Conservation (phyloP, 495 filamentous ascomycete genomes). For the Apiosordaria backusii region DNA sequence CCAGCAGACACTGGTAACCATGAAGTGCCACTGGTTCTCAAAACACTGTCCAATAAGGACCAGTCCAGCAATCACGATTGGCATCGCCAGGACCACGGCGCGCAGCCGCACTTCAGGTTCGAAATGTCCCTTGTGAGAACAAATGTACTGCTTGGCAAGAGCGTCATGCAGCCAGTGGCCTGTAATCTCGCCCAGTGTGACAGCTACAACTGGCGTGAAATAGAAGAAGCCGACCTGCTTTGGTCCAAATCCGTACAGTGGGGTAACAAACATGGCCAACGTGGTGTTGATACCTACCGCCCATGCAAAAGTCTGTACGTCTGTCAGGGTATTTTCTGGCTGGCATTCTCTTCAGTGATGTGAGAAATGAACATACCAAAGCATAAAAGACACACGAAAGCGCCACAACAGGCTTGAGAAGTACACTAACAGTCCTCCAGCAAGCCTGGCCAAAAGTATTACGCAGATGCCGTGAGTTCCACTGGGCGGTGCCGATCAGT, state of each 20-base stretch:
- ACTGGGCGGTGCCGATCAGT: conserved; percentile 49
- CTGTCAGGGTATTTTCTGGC: neutral
- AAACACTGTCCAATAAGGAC: conserved; percentile 56
- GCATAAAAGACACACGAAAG: conserved; percentile 52
- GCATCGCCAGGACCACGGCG: conserved; percentile 47
- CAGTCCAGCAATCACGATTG: conserved; percentile 49
- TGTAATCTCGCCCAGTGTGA: conserved; percentile 48
- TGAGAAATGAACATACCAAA: conserved; percentile 27
- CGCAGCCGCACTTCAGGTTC: conserved; percentile 58
- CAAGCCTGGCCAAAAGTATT: conserved; percentile 46
- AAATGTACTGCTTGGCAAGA: conserved; percentile 47
- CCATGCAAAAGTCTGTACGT: conserved; percentile 52
- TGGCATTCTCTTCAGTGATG: neutral
- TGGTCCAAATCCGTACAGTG: conserved; percentile 52
- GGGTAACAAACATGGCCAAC: conserved; percentile 52
- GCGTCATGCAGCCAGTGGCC: conserved; percentile 61
- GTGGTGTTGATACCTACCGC: conserved; percentile 62
- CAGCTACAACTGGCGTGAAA: conserved; percentile 56
- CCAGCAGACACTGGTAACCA: conserved; percentile 53
- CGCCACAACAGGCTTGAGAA: conserved; percentile 52
- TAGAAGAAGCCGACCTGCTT: conserved; percentile 59
- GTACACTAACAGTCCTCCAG: conserved; percentile 43
- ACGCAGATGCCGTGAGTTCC: conserved; percentile 35
- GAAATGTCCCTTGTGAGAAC: conserved; percentile 49
- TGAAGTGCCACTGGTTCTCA: conserved; percentile 52